A percentile compares a stretch with the other conserved stretches of the same genome.
Evolutionary conservation across 805 yeast genomes (phyloP).

Genomic region (Priceomyces castillae): DNA sequence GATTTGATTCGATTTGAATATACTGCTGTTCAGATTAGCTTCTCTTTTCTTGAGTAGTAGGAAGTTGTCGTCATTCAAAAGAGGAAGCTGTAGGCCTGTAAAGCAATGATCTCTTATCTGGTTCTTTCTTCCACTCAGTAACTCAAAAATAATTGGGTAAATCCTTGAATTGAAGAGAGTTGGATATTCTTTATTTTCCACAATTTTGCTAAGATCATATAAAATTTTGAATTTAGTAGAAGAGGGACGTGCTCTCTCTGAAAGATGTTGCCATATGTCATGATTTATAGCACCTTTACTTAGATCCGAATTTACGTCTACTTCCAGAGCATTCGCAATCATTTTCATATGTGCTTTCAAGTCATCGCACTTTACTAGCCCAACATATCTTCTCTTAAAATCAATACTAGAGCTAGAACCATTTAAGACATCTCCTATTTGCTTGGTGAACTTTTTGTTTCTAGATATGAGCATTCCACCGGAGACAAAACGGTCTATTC

Average conservation of each 20-base stretch:
- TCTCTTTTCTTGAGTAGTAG: slow-evolving; percentile 12
- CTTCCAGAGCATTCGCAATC: background rate
- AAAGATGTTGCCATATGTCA: slow-evolving; percentile 8
- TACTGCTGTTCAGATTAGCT: slow-evolving; percentile 12
- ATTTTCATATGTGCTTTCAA: slow-evolving; percentile 3
- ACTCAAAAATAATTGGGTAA: slow-evolving; percentile 18
- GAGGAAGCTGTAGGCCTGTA: slow-evolving; percentile 16
- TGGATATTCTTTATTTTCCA: slow-evolving; percentile 11
- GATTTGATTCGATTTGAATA: slow-evolving; percentile 20
- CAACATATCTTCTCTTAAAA: slow-evolving; percentile 18
- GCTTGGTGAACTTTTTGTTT: slow-evolving; percentile 14
- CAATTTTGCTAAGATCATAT: slow-evolving; percentile 7
- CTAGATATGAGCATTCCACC: slow-evolving; percentile 23
- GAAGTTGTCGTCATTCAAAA: slow-evolving; percentile 24
- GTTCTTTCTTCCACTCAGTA: slow-evolving; percentile 24
- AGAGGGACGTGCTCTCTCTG: slow-evolving; percentile 8
- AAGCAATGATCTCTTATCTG: slow-evolving; percentile 24
- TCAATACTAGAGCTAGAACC: background rate
- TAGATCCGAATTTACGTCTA: slow-evolving; percentile 2
- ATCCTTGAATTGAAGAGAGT: slow-evolving; percentile 13
- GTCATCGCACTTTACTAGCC: slow-evolving; percentile 9
- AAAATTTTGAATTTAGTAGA: slow-evolving; percentile 17
- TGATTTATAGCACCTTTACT: slow-evolving; percentile 12
- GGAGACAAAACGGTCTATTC: slow-evolving; percentile 23
- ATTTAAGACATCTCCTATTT: slow-evolving; percentile 10